Conservation (phyloP, 1,284 basidiomycete species). For the Omphalotus olearius region DNA sequence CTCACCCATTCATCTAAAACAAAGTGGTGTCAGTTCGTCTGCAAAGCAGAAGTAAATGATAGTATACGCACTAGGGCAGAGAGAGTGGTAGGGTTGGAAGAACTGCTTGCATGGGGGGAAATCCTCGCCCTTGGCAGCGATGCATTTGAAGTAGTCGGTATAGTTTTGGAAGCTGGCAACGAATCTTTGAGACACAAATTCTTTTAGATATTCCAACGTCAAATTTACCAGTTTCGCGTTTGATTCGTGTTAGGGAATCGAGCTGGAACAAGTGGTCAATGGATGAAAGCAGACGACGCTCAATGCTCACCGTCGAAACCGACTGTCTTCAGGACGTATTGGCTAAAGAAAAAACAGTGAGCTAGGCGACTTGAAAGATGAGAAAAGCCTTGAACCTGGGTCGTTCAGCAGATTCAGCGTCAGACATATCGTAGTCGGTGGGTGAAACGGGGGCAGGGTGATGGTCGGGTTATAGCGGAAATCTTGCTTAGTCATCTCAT, state of each 20-base stretch:
- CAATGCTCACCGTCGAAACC: slow-evolving; percentile 72
- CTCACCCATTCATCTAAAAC: slow-evolving; percentile 77
- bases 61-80: slow-evolving; percentile 88
- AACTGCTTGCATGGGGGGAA: slow-evolving; percentile 99
- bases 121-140: slow-evolving; percentile 96
- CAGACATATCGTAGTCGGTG: slow-evolving; percentile 51
- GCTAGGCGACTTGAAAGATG: slow-evolving; percentile 2
- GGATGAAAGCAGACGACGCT: background rate
- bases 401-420: slow-evolving; percentile 37
- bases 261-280: slow-evolving; percentile 39
- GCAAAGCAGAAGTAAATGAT: slow-evolving; percentile 9
- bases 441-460: slow-evolving; percentile 16
- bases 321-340: slow-evolving; percentile 82
- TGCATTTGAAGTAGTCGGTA: slow-evolving; percentile 97
- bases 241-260: slow-evolving; percentile 97
- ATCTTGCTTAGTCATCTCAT: slow-evolving; percentile 11
- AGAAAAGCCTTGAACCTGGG: slow-evolving; percentile 40
- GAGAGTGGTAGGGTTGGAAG: slow-evolving; percentile 92
- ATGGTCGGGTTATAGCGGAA: slow-evolving; percentile 40
- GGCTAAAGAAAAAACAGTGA: slow-evolving; percentile 39
- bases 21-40: slow-evolving; percentile 2
- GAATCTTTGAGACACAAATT: background rate
- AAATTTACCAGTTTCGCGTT: slow-evolving; percentile 84
- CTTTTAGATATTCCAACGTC: background rate
- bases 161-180: slow-evolving; percentile 85